Evolutionary conservation across 1,284 basidiomycete species (phyloP).

Genomic region (Phaffia rhodozyma): DNA sequence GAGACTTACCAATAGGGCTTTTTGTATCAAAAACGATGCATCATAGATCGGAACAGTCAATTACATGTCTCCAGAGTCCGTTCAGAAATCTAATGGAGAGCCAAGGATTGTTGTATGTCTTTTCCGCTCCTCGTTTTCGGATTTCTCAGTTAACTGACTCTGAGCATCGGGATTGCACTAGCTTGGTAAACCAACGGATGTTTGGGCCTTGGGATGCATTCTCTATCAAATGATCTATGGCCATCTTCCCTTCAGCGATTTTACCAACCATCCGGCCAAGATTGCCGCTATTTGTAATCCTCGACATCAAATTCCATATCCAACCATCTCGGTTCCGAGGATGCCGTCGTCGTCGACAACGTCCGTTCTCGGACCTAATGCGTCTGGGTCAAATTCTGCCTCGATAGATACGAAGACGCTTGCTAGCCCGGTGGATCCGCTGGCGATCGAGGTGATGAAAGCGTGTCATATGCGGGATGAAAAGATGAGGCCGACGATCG

Average conservation of each 20-base stretch:
- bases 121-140: background rate
- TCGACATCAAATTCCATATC: conserved; percentile 38
- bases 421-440: conserved; percentile 34
- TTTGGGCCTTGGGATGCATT: conserved; percentile 97
- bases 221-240: conserved; percentile 95
- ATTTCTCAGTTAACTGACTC: background rate
- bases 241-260: conserved; percentile 74
- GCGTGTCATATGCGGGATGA: conserved; percentile 46
- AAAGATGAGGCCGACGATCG: conserved; percentile 68
- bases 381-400: conserved; percentile 25
- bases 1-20: background rate
- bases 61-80: conserved; percentile 91
- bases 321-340: conserved; percentile 26
- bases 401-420: conserved; percentile 25
- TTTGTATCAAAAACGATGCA: too few relatives aligned
- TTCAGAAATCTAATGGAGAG: conserved; percentile 43
- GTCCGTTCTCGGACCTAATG: conserved; percentile 19
- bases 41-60: conserved; percentile 88
- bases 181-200: conserved; percentile 41
- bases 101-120: conserved; percentile 13
- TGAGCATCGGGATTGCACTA: background rate
- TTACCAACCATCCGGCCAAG: conserved; percentile 59
- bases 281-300: conserved; percentile 43
- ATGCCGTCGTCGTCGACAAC: conserved; percentile 28
- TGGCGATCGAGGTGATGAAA: conserved; percentile 39